Conservation (phyloP, 768 basidiomycete genomes). For the Boletus subparvulus region DNA sequence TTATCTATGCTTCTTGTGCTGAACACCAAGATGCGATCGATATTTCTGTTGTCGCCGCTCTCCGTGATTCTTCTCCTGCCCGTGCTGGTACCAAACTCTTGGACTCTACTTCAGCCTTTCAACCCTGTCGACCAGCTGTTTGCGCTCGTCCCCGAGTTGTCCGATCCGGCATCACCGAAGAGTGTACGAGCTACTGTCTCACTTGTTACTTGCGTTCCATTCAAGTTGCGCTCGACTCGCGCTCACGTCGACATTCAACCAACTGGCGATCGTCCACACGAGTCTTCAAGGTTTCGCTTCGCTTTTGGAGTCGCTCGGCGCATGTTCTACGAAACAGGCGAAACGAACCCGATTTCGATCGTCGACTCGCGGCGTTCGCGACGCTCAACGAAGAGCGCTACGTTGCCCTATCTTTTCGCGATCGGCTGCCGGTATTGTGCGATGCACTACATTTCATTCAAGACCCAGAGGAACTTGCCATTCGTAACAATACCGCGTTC, state of each 20-base stretch:
- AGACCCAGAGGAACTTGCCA: constrained; percentile 83
- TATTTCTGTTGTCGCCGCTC: too few relatives aligned
- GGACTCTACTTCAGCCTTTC: too few relatives aligned
- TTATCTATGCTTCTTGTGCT: too few relatives aligned
- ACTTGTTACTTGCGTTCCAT: constrained; percentile 74
- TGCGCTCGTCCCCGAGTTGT: constrained; percentile 62
- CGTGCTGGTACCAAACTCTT: too few relatives aligned
- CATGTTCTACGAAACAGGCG: constrained; percentile 77
- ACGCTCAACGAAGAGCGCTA: constrained; percentile 68
- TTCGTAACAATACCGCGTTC: constrained; percentile 78
- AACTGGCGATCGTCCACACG: constrained; percentile 39
- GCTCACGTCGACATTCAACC: constrained; percentile 64
- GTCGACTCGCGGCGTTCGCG: constrained; percentile 73
- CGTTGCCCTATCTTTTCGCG: constrained; percentile 39
- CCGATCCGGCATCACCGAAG: constrained; percentile 43
- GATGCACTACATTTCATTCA: constrained; percentile 86
- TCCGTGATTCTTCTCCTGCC: too few relatives aligned
- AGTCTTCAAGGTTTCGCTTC: constrained; percentile 49
- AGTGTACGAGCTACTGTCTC: constrained; percentile 58
- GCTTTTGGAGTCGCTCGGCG: constrained; percentile 71
- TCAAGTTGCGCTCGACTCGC: constrained; percentile 68
- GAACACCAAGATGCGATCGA: too few relatives aligned
- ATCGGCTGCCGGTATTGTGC: constrained; percentile 84
- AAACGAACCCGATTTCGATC: constrained; percentile 96
- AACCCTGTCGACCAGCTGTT: constrained; percentile 46